These are phyloP conservation scores for Phytophthora tubulina DNA, from an alignment of 352 stramenopile genomes.

Conservation along the genomic window DNA sequence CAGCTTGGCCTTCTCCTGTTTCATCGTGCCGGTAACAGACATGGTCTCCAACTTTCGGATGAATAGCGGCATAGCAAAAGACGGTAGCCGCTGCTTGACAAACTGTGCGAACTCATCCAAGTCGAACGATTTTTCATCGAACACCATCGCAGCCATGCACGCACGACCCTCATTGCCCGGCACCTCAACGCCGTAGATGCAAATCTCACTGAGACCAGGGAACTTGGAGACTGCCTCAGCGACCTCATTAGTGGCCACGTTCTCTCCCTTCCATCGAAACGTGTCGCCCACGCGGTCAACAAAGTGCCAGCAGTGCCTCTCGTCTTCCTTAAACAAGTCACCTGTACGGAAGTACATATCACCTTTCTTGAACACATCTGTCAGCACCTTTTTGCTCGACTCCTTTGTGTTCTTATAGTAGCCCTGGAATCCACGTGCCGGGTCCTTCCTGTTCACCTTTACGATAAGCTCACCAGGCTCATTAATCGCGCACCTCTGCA, in stretches of 20 bases:
- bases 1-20: slow-evolving; percentile 93
- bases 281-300: slow-evolving; percentile 93
- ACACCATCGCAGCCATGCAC: slow-evolving; percentile 88
- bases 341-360: slow-evolving; percentile 93
- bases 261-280: slow-evolving; percentile 95
- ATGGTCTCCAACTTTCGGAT: slow-evolving; percentile 78
- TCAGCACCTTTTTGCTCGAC: slow-evolving; percentile 89
- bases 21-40: slow-evolving; percentile 92
- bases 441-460: slow-evolving; percentile 56
- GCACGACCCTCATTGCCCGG: slow-evolving; percentile 82
- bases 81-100: slow-evolving; percentile 56
- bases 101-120: slow-evolving; percentile 63
- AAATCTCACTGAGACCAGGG: slow-evolving; percentile 79
- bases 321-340: slow-evolving; percentile 90
- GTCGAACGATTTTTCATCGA: slow-evolving; percentile 68
- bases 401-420: slow-evolving; percentile 88
- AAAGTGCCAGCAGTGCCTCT: slow-evolving; percentile 86
- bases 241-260: slow-evolving; percentile 93
- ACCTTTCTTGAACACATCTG: slow-evolving; percentile 79
- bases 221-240: slow-evolving; percentile 82
- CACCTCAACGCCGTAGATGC: slow-evolving; percentile 80
- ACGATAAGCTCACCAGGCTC: slow-evolving; percentile 86
- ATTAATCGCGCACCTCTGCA: slow-evolving; percentile 57
- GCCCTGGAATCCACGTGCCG: slow-evolving; percentile 80
- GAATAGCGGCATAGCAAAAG: slow-evolving; percentile 89